Base-by-base conservation (phyloP, 108 stramenopile species). In the Cyclotella choctawhatcheeana region DNA sequence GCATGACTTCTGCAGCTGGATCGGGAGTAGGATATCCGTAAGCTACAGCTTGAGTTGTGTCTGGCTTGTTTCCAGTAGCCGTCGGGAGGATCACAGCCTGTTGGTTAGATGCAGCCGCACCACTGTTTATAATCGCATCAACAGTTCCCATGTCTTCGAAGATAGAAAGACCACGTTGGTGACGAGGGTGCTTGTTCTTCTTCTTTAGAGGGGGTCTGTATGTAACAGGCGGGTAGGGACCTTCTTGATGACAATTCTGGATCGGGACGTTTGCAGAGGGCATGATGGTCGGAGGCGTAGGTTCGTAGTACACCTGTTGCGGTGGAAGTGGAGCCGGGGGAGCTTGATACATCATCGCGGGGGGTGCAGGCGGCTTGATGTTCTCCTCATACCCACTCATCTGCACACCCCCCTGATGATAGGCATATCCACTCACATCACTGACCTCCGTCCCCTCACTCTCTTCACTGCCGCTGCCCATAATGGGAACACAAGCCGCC, bases 81-180 rank as follows among this genome's bases (percentile, higher is more conserved):
- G 2, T 37, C 1, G 53, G 67, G 20, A 40, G 59, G 20, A 60
- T 22, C 13, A 60, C 37, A 13, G 17, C 63, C 43, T 69, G 37
- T 33, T 66, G 64, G 26, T 68, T 71, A 3, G 37, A 6, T 8
- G 37, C 37, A 53, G 44, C 63, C 2, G 58, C 56, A 32, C 78
- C 69, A 24, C 66, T 73, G 61, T 71, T 68, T n/a, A 79, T 79
- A 37, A 79, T 79, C 44, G 78, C 78, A 63, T 79, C 67, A 34
- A 79, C 78, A 17, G 67, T 73, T 40, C 43, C 32, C 71, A 79
- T 68, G 3, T 79, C 78, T 40, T 79, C 78, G 51, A 78, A 82
- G 50, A 82, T 73, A 27, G 81, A 82, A 32, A 82, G 65, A 17
- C 81, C 81, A 5, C 81, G 67, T 53, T 51, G 51, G 30, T 82